A percentile compares a stretch with the other conserved stretches of the same genome.
Conservation (phyloP, 345 rosid genomes). For the Eucalyptus pauciflora region DNA sequence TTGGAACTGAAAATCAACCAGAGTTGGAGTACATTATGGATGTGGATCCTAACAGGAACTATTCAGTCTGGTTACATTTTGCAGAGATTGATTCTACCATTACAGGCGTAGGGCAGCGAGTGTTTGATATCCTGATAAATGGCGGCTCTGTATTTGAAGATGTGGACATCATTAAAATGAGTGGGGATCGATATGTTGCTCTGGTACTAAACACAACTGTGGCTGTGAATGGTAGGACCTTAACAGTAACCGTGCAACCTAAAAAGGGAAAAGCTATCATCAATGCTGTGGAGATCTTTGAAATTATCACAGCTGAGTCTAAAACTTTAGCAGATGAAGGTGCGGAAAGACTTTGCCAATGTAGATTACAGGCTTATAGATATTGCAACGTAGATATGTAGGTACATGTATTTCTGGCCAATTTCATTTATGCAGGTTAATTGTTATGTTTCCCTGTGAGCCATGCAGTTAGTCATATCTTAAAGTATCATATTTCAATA, state of each 20-base stretch:
- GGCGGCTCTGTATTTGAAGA: constrained; percentile 35
- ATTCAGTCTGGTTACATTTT: constrained; percentile 92
- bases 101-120: constrained; percentile 54
- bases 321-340: constrained; percentile 80
- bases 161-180: constrained; percentile 61
- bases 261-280: constrained; percentile 62
- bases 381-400: neutral
- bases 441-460: neutral
- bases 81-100: constrained; percentile 80
- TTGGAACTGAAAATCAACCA: constrained; percentile 61
- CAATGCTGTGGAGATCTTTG: constrained; percentile 91
- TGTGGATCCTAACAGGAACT: constrained; percentile 87
- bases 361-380: neutral
- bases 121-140: constrained; percentile 78
- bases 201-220: constrained; percentile 77
- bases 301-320: constrained; percentile 57
- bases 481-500: neutral
- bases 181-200: constrained; percentile 56
- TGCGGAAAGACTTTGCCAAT: neutral
- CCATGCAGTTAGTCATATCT: neutral
- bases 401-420: neutral
- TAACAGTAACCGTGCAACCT: constrained; percentile 62
- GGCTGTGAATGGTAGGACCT: constrained; percentile 70
- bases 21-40: constrained; percentile 66
- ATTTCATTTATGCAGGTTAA: neutral